Percentiles rank a stretch among this genome's conserved stretches.
Evolutionary conservation across 148 eudicot species (phyloP).

Genomic region (Arctostaphylos glauca): DNA sequence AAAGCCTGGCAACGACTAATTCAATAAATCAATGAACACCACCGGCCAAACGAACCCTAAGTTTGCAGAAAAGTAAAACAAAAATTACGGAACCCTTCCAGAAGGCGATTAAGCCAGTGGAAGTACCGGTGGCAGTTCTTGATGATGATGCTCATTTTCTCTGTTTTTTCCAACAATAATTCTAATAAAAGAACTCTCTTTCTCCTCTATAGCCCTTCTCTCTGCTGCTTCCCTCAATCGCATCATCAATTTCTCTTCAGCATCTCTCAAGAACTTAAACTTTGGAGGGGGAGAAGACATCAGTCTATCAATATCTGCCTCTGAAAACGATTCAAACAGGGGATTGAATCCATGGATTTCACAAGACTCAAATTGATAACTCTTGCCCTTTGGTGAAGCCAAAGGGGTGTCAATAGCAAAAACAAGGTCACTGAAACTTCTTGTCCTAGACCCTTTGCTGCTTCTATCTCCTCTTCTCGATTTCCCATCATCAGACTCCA

Average conservation of each 20-base stretch:
- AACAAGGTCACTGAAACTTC: slow-evolving; percentile 71
- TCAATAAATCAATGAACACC: too few relatives aligned
- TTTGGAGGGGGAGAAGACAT: slow-evolving; percentile 82
- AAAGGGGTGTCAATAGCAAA: slow-evolving; percentile 50
- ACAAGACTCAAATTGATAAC: slow-evolving; percentile 23
- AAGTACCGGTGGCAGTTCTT: slow-evolving; percentile 49
- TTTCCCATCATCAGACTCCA: slow-evolving; percentile 75
- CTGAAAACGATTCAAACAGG: slow-evolving; percentile 60
- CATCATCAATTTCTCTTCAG: slow-evolving; percentile 76
- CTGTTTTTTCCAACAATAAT: slow-evolving; percentile 32
- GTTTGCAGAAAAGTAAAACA: too few relatives aligned
- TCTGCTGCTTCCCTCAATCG: slow-evolving; percentile 67
- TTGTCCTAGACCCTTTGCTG: slow-evolving; percentile 55
- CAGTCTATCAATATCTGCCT: slow-evolving; percentile 44
- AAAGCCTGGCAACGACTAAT: too few relatives aligned
- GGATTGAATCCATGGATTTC: slow-evolving; percentile 58
- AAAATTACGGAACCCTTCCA: too few relatives aligned
- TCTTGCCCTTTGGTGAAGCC: slow-evolving; percentile 34
- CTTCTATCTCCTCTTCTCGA: slow-evolving; percentile 24
- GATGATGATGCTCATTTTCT: slow-evolving; percentile 20
- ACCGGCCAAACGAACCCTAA: too few relatives aligned
- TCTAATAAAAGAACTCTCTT: slow-evolving; percentile 31
- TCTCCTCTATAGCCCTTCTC: slow-evolving; percentile 34
- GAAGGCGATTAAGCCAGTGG: slow-evolving; percentile 47
- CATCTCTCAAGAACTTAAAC: slow-evolving; percentile 89